Evolutionary conservation across 768 basidiomycete species (phyloP).

Genomic region (Gelatoporia subvermispora): DNA sequence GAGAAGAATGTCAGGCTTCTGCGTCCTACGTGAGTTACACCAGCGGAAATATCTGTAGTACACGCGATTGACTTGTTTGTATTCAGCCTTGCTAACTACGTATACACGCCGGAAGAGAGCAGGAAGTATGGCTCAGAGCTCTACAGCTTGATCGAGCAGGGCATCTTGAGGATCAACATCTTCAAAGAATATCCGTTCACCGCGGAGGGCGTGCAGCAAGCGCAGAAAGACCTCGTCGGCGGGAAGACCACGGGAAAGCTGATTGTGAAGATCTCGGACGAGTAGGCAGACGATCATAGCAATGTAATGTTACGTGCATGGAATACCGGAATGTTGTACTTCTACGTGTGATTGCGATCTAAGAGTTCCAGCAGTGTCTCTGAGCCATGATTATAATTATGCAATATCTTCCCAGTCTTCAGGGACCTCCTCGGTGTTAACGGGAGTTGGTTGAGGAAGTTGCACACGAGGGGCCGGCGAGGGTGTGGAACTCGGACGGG

Average conservation of each 20-base stretch:
- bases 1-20: conserved; percentile 79
- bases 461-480: conserved; percentile 7
- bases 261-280: conserved; percentile 58
- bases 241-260: conserved; percentile 86
- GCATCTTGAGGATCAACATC: conserved; percentile 60
- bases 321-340: neutral
- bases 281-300: conserved; percentile 3
- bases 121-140: conserved; percentile 59
- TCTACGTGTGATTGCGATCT: no score
- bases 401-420: conserved; percentile 55
- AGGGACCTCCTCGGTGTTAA: conserved; percentile 31
- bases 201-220: conserved; percentile 67
- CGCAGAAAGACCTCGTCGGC: conserved; percentile 69
- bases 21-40: conserved; percentile 56
- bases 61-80: conserved; percentile 6
- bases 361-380: neutral
- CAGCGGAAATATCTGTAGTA: conserved; percentile 19
- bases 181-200: conserved; percentile 83
- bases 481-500: no score
- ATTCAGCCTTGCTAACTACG: conserved; percentile 65
- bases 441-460: neutral
- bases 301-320: neutral
- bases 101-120: conserved; percentile 69
- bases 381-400: conserved; percentile 17
- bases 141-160: conserved; percentile 55